Conservation (phyloP, 2,329 filamentous ascomycete genomes). For the Bipolaris victoriae region DNA sequence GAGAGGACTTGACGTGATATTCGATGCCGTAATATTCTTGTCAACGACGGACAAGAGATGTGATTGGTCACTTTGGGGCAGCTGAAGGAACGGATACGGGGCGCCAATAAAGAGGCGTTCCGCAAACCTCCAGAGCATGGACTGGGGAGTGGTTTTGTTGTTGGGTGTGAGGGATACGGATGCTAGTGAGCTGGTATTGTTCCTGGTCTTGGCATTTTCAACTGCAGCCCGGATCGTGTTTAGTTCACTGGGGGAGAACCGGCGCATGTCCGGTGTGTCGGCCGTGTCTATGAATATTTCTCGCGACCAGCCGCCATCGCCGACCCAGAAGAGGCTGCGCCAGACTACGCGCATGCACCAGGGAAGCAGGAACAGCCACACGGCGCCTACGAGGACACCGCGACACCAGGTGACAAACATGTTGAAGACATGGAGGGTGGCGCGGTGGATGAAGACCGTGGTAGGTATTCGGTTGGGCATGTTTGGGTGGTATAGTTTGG, state of each 20-base stretch:
- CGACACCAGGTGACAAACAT: slow-evolving; percentile 80
- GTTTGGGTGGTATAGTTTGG: slow-evolving; percentile 91
- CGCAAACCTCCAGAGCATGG: slow-evolving; percentile 54
- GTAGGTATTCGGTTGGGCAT: slow-evolving; percentile 88
- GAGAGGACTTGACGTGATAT: slow-evolving; percentile 37
- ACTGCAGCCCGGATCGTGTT: slow-evolving; percentile 27
- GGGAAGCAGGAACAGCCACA: slow-evolving; percentile 89
- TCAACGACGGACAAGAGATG: slow-evolving; percentile 31
- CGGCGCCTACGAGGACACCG: slow-evolving; percentile 75
- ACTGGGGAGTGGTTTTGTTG: slow-evolving; percentile 48
- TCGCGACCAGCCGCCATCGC: slow-evolving; percentile 72
- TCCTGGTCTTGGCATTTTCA: slow-evolving; percentile 27
- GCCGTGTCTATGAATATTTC: slow-evolving; percentile 43
- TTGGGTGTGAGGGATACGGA: slow-evolving; percentile 51
- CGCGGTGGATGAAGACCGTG: slow-evolving; percentile 79
- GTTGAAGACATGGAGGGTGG: slow-evolving; percentile 72
- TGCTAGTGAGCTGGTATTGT: slow-evolving; percentile 40
- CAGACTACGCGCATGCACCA: slow-evolving; percentile 91
- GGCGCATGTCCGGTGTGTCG: slow-evolving; percentile 8
- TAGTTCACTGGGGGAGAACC: slow-evolving; percentile 18
- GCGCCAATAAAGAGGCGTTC: slow-evolving; percentile 52
- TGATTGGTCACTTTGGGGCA: slow-evolving; percentile 26
- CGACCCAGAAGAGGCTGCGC: slow-evolving; percentile 94
- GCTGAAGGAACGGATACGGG: slow-evolving; percentile 29
- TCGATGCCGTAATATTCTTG: slow-evolving; percentile 30